These are phyloP conservation scores for Hypoxylon lienhwacheense DNA, from an alignment of 495 filamentous ascomycete species.

Conservation along the genomic window DNA sequence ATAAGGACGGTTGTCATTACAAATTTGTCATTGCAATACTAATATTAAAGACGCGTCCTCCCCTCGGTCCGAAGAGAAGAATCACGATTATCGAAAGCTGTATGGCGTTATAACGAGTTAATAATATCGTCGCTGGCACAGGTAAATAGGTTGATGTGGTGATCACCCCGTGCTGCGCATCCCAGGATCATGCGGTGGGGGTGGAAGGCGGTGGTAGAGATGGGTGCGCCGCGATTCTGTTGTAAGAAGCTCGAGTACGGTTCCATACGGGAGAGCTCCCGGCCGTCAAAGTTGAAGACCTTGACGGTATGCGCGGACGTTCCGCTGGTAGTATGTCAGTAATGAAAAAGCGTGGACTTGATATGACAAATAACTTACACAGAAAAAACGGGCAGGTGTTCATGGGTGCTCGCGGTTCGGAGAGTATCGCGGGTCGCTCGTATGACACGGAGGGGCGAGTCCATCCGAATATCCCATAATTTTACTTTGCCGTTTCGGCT, in stretches of 20 bases:
- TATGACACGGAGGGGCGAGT: slow-evolving; percentile 71
- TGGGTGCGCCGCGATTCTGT: slow-evolving; percentile 72
- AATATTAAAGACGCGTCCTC: background rate
- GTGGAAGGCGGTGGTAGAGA: slow-evolving; percentile 90
- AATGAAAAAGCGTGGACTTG: slow-evolving; percentile 9
- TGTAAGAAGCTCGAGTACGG: slow-evolving; percentile 88
- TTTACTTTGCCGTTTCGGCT: slow-evolving; percentile 89
- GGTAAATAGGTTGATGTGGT: slow-evolving; percentile 71
- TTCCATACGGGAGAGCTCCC: slow-evolving; percentile 74
- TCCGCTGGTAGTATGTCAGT: slow-evolving; percentile 60
- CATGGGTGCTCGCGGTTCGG: slow-evolving; percentile 86
- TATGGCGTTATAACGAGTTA: slow-evolving; percentile 16
- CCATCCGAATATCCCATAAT: slow-evolving; percentile 93
- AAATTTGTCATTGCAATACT: background rate
- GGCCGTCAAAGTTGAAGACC: slow-evolving; percentile 84
- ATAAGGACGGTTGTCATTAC: background rate
- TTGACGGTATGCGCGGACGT: slow-evolving; percentile 86
- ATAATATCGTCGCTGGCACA: slow-evolving; percentile 50
- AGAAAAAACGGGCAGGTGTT: slow-evolving; percentile 95
- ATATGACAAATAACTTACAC: slow-evolving; percentile 63
- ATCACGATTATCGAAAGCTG: too few species aligned
- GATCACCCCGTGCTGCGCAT: slow-evolving; percentile 71
- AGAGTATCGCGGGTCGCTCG: slow-evolving; percentile 75
- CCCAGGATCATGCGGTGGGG: slow-evolving; percentile 92
- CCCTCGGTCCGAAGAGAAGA: background rate